A percentile compares a stretch with the other conserved stretches of the same genome.
These are phyloP conservation scores for Rosellinia necatrix DNA, from an alignment of 2,329 filamentous ascomycete genomes.

Conservation along the genomic window DNA sequence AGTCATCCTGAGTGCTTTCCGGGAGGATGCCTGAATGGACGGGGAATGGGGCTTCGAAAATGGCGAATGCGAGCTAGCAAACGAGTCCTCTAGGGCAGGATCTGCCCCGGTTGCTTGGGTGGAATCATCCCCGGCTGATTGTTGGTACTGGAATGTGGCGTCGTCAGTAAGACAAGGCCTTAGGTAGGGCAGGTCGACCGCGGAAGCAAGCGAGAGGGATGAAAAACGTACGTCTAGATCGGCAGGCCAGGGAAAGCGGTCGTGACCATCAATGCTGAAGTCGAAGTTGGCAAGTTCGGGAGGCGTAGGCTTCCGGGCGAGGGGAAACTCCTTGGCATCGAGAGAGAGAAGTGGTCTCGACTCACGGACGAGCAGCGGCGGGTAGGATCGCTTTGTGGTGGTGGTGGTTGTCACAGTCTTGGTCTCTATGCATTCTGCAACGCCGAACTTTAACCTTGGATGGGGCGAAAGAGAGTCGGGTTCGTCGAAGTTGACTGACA, in stretches of 20 bases:
- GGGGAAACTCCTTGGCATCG: conserved; percentile 87
- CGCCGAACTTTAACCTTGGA: conserved; percentile 57
- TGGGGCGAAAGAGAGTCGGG: conserved; percentile 44
- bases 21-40: conserved; percentile 37
- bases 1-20: conserved; percentile 42
- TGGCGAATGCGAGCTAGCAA: conserved; percentile 36
- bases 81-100: conserved; percentile 41
- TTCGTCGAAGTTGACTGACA: conserved; percentile 55
- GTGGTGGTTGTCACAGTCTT: conserved; percentile 88
- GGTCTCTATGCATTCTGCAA: conserved; percentile 69
- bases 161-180: conserved; percentile 29
- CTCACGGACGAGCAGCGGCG: conserved; percentile 78
- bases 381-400: conserved; percentile 82
- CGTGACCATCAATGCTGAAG: conserved; percentile 69
- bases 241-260: conserved; percentile 47
- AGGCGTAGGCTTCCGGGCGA: conserved; percentile 83
- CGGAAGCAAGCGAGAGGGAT: conserved; percentile 5
- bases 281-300: conserved; percentile 76
- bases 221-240: conserved; percentile 35
- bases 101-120: conserved; percentile 39
- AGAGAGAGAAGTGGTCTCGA: conserved; percentile 72
- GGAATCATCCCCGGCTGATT: conserved; percentile 32
- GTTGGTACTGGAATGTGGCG: conserved; percentile 35
- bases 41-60: conserved; percentile 30
- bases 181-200: conserved; percentile 1